Percentiles rank a stretch among this genome's conserved stretches.
phyloP scores from a whole-genome alignment of 805 yeast species.

The Pichia thaimueangensis region DNA sequence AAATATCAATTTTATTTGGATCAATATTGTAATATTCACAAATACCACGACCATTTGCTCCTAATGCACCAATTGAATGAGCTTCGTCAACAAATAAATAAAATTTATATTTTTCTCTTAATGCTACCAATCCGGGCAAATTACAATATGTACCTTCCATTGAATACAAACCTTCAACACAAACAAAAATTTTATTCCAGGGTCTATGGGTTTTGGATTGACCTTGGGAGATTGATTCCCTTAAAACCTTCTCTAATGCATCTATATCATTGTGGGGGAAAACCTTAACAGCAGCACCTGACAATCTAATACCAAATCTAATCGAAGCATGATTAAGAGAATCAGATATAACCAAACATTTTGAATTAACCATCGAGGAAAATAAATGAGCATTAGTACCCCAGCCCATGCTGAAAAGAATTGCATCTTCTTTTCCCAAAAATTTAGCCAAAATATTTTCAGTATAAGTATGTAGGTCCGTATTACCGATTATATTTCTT shows the following conservation, averaged over 20 bases:
- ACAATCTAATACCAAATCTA: slow-evolving; percentile 86
- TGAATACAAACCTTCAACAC: slow-evolving; percentile 88
- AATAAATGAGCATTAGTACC: slow-evolving; percentile 91
- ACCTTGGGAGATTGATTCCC: slow-evolving; percentile 87
- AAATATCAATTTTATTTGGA: slow-evolving; percentile 70
- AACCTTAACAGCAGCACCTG: slow-evolving; percentile 90
- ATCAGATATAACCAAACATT: slow-evolving; percentile 88
- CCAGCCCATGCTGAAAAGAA: slow-evolving; percentile 89
- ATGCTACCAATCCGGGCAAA: slow-evolving; percentile 64
- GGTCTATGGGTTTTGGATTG: slow-evolving; percentile 95
- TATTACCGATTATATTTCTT: slow-evolving; percentile 66
- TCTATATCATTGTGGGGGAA: slow-evolving; percentile 90
- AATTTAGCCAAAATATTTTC: slow-evolving; percentile 77
- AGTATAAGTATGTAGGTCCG: slow-evolving; percentile 65
- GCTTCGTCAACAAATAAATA: slow-evolving; percentile 95
- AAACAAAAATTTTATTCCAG: slow-evolving; percentile 80
- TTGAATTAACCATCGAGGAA: slow-evolving; percentile 73
- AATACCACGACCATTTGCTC: slow-evolving; percentile 88
- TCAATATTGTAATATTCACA: slow-evolving; percentile 86
- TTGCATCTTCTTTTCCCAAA: slow-evolving; percentile 84
- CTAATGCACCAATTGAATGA: slow-evolving; percentile 98
- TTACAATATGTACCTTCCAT: slow-evolving; percentile 91
- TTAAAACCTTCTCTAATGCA: slow-evolving; percentile 63
- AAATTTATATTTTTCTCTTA: slow-evolving; percentile 80
- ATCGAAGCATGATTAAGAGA: slow-evolving; percentile 94